Evolutionary conservation across 1,284 basidiomycete genomes (phyloP), one percentile per base, ranked within the genome.

Genomic region (Laetiporus sulphureus): DNA sequence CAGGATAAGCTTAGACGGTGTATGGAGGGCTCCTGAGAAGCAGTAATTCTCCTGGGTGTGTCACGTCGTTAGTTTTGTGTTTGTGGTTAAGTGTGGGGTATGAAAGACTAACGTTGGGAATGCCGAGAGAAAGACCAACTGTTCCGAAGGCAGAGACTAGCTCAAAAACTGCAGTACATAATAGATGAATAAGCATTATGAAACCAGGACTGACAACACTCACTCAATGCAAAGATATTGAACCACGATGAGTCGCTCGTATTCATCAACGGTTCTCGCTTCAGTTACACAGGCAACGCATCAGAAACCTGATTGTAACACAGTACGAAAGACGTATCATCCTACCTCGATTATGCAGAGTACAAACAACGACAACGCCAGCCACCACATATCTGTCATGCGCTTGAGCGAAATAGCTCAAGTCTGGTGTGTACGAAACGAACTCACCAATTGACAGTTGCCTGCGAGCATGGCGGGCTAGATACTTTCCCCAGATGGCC

Each of bases 301-400:
- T 27, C 25, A 27, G 7, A 13, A 27, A 13, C 7, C 13, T n/a
- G n/a, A n/a, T n/a, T n/a, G n/a, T n/a, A n/a, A n/a, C n/a, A n/a
- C n/a, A n/a, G n/a, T n/a, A n/a, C n/a, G n/a, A n/a, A n/a, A n/a
- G n/a, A n/a, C n/a, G n/a, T n/a, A n/a, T n/a, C n/a, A 15, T 45
- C 72, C 46, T 49, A 85, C 85, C 73, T 95, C 92, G 43, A 92
- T 82, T 47, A 94, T 91, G 57, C 91, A 94, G 24, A 94, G 66
- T 2, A 92, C 61, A 60, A 89, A 88, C n/a, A 92, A 59, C 0
- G 86, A 85, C 7, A 87, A 61, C 0, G 73, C 83, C 4, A 93
- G 61, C 89, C 89, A 93, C 90, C 90, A 92, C 76, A 91, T 91
- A 64, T 92, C 89, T 87, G 25, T 27, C 32, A 38, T 8, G 41